Percentiles rank a stretch among this genome's conserved stretches.
Evolutionary conservation across 2,329 filamentous ascomycete genomes (phyloP).

Genomic region (Orbilia javanica): DNA sequence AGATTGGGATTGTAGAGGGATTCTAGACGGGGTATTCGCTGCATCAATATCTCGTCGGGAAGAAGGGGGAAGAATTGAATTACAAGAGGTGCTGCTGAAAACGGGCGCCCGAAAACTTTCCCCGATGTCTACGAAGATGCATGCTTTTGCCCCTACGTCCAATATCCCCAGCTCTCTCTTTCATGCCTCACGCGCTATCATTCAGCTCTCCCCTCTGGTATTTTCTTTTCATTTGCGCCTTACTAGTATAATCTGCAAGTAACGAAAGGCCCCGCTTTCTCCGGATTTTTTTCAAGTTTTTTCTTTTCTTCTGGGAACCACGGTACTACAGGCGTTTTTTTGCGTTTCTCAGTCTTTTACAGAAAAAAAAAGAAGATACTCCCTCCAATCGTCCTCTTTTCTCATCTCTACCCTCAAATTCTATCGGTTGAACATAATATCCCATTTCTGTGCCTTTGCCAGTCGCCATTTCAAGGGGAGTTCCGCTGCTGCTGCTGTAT

Average conservation of each 20-base stretch:
- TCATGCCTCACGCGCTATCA: neutral
- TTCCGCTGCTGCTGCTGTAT: conserved; percentile 17
- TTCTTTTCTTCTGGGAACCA: conserved; percentile 17
- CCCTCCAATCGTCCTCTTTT: neutral
- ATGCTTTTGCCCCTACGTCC: neutral
- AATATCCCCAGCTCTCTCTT: conserved; percentile 4
- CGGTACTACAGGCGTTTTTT: conserved; percentile 56
- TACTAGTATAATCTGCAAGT: conserved; percentile 51
- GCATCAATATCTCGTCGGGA: neutral
- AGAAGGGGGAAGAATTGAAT: neutral
- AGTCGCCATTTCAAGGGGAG: conserved; percentile 18
- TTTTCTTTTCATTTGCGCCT: conserved; percentile 29
- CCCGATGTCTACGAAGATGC: neutral
- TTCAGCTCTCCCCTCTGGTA: conserved; percentile 1
- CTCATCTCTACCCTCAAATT: neutral
- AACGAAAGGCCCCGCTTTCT: conserved; percentile 41
- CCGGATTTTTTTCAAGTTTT: conserved; percentile 15
- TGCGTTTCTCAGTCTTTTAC: conserved; percentile 1
- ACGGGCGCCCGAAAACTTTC: neutral
- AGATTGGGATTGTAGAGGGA: conserved; percentile 40
- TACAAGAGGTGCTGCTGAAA: neutral
- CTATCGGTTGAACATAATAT: conserved; percentile 7
- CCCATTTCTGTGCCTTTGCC: conserved; percentile 10
- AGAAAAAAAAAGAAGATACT: conserved; percentile 25
- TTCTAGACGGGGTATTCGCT: neutral